phyloP scores from a whole-genome alignment of 2,329 filamentous ascomycete species.

The Alternaria ventricosa region DNA sequence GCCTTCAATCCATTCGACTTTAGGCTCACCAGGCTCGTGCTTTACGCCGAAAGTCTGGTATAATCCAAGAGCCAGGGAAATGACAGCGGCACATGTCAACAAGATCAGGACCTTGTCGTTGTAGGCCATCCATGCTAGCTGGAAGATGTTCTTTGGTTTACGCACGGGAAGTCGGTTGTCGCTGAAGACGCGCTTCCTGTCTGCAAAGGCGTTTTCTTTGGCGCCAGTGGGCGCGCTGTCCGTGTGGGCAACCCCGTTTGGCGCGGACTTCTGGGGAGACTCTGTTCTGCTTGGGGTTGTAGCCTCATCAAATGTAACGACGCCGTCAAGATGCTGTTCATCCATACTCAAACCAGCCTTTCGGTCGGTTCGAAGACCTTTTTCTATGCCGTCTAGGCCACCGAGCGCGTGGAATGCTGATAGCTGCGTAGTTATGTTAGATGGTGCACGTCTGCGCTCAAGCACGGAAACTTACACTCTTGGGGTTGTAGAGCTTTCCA shows the following conservation, averaged over 20 bases:
- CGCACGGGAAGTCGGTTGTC: constrained; percentile 73
- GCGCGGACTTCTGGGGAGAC: constrained; percentile 24
- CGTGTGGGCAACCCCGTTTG: constrained; percentile 14
- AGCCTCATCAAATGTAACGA: constrained; percentile 72
- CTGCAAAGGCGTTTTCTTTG: constrained; percentile 55
- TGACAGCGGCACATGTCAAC: constrained; percentile 66
- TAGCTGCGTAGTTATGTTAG: constrained; percentile 1
- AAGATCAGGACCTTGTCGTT: constrained; percentile 75
- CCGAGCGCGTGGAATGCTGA: constrained; percentile 75
- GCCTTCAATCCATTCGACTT: constrained; percentile 82
- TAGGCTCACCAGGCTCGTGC: constrained; percentile 59
- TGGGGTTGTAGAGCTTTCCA: constrained; percentile 80
- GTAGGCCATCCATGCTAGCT: constrained; percentile 80
- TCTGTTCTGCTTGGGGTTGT: constrained; percentile 38
- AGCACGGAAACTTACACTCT: constrained; percentile 62
- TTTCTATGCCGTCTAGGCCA: constrained; percentile 74
- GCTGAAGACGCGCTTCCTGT: constrained; percentile 73
- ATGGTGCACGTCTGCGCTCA: not conserved
- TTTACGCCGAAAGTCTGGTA: constrained; percentile 71
- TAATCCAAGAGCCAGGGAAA: constrained; percentile 76
- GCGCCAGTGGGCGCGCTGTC: constrained; percentile 34
- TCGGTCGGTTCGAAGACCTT: constrained; percentile 71
- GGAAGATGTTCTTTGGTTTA: constrained; percentile 72
- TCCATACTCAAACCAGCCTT: constrained; percentile 72
- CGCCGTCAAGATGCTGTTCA: constrained; percentile 68